Conservation (phyloP, 768 basidiomycete species). For the Podaxis rugospora region DNA sequence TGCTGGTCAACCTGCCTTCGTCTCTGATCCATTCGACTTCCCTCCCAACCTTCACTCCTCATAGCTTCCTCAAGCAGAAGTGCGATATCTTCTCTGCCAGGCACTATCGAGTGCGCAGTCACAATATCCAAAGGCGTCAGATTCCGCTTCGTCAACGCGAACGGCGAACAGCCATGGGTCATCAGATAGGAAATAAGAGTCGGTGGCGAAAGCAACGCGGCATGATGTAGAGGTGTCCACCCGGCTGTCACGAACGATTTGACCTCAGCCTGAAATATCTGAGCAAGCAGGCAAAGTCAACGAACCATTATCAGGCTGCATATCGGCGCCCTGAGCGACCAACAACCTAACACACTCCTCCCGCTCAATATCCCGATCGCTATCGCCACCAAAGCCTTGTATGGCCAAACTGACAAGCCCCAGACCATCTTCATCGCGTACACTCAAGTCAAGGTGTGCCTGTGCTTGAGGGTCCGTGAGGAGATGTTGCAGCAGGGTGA, state of each 20-base stretch:
- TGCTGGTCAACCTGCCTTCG: conserved; percentile 57
- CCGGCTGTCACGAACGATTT: conserved; percentile 51
- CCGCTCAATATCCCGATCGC: conserved; percentile 81
- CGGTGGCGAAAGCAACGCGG: conserved; percentile 83
- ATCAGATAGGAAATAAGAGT: conserved; percentile 90
- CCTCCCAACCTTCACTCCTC: conserved; percentile 80
- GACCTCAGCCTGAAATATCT: conserved; percentile 1
- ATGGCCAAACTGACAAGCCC: conserved; percentile 74
- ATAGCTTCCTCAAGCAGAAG: conserved; percentile 87
- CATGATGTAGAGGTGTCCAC: conserved; percentile 94
- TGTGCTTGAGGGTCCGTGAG: conserved; percentile 66
- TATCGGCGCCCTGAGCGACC: conserved; percentile 72
- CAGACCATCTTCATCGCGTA: conserved; percentile 83
- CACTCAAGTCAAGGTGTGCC: conserved; percentile 58
- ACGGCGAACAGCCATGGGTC: conserved; percentile 86
- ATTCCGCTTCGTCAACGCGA: conserved; percentile 70
- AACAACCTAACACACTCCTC: conserved; percentile 86
- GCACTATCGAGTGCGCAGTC: conserved; percentile 74
- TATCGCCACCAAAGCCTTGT: conserved; percentile 78
- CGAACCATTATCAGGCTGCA: conserved; percentile 63
- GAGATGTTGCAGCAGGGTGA: conserved; percentile 66
- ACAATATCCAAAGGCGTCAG: conserved; percentile 89
- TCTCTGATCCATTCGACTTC: conserved; percentile 68
- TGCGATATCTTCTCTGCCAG: conserved; percentile 81
- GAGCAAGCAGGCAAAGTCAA: conserved; percentile 8